Percentiles rank a stretch among this genome's conserved stretches.
phyloP scores from a whole-genome alignment of 2,329 filamentous ascomycete genomes.

The Aquanectria penicillioides region DNA sequence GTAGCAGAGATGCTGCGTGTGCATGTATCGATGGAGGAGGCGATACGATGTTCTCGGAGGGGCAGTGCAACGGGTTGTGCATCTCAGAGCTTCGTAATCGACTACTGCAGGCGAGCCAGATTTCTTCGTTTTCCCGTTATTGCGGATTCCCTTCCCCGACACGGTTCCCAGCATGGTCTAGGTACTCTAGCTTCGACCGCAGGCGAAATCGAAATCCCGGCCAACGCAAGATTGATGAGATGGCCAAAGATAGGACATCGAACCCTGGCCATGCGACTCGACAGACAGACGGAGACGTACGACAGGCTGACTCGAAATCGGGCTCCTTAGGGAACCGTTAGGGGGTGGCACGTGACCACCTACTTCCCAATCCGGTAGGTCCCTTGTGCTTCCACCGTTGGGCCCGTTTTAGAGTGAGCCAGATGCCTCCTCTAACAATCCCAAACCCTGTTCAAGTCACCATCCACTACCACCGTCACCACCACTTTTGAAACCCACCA shows the following conservation, averaged over 20 bases:
- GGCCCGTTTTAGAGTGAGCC: slow-evolving; percentile 1
- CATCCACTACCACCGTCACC: slow-evolving; percentile 6
- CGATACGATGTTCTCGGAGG: background rate
- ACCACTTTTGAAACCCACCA: slow-evolving; percentile 18
- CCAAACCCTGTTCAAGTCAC: background rate
- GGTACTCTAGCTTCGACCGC: too few relatives aligned
- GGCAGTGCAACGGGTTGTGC: background rate
- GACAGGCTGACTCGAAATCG: background rate
- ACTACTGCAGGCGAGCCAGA: slow-evolving; percentile 21
- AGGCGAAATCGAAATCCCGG: too few relatives aligned
- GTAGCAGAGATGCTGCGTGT: background rate
- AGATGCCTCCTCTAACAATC: background rate
- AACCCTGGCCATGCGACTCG: background rate
- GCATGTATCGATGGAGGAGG: background rate
- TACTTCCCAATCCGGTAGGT: background rate
- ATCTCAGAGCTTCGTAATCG: background rate
- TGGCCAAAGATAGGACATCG: too few relatives aligned
- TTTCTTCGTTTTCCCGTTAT: slow-evolving; percentile 5
- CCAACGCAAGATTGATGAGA: too few relatives aligned
- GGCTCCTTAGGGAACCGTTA: slow-evolving; percentile 2
- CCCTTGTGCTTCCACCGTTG: background rate
- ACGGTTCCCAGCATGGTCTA: too few relatives aligned
- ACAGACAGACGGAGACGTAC: background rate
- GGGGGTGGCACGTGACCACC: slow-evolving; percentile 4
- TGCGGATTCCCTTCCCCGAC: slow-evolving; percentile 14